Conservation (phyloP, 805 yeast species). For the Debaryomyces tyrocola region DNA sequence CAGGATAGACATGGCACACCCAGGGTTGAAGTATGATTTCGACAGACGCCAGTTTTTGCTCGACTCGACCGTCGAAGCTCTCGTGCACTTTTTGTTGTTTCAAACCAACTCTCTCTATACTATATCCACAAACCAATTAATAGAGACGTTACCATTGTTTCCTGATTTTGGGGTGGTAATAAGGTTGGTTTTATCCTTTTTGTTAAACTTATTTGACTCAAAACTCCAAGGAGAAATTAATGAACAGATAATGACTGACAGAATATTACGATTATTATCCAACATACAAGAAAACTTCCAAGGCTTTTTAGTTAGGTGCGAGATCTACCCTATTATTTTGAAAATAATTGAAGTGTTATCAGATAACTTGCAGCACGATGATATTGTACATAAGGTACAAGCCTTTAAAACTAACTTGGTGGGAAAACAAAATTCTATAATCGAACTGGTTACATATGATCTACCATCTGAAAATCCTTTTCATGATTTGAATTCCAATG, state of each 20-base stretch:
- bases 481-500: conserved; percentile 35
- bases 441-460: conserved; percentile 24
- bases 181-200: conserved; percentile 14
- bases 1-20: conserved; percentile 32
- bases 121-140: conserved; percentile 16
- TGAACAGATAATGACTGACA: conserved; percentile 38
- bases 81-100: conserved; percentile 68
- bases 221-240: conserved; percentile 17
- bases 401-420: conserved; percentile 54
- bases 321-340: conserved; percentile 57
- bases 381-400: conserved; percentile 35
- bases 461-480: conserved; percentile 20
- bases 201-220: conserved; percentile 6
- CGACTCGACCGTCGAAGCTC: conserved; percentile 64
- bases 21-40: conserved; percentile 28
- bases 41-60: conserved; percentile 46
- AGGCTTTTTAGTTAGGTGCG: conserved; percentile 68
- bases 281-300: conserved; percentile 59
- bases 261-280: conserved; percentile 54
- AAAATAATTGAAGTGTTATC: conserved; percentile 48
- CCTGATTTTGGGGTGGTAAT: conserved; percentile 33
- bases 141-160: conserved; percentile 33
- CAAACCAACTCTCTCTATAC: conserved; percentile 11
- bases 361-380: conserved; percentile 7
- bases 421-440: conserved; percentile 44